Evolutionary conservation across 2,329 filamentous ascomycete genomes (phyloP).

Genomic region (Torrubiella hemipterigena): DNA sequence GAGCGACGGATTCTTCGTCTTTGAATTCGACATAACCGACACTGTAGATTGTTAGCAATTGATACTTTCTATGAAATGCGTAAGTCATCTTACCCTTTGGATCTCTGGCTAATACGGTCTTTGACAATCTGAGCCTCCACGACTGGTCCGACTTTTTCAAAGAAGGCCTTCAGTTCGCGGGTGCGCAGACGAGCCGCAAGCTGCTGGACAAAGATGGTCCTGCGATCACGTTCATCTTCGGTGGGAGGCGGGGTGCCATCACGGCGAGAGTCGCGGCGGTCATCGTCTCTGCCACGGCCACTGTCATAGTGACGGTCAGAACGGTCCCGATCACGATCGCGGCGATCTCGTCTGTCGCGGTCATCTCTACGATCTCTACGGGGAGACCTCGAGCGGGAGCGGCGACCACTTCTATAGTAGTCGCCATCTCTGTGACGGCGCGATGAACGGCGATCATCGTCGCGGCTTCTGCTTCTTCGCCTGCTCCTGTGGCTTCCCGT

Average conservation of each 20-base stretch:
- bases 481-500: slow-evolving; percentile 71
- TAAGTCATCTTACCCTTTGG: slow-evolving; percentile 69
- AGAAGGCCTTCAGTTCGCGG: slow-evolving; percentile 87
- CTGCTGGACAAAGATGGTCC: slow-evolving; percentile 97
- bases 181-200: slow-evolving; percentile 87
- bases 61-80: slow-evolving; percentile 1
- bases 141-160: slow-evolving; percentile 87
- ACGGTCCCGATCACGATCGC: no score
- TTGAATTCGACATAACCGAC: slow-evolving; percentile 99
- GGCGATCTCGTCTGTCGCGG: slow-evolving; percentile 35
- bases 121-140: slow-evolving; percentile 98
- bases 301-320: slow-evolving; percentile 35
- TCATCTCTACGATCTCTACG: slow-evolving; percentile 45
- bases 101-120: slow-evolving; percentile 89
- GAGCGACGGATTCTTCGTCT: slow-evolving; percentile 82
- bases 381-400: slow-evolving; percentile 63
- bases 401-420: slow-evolving; percentile 45
- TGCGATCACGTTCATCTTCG: slow-evolving; percentile 91
- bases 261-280: slow-evolving; percentile 25
- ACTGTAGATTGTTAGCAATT: slow-evolving; percentile 40
- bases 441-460: slow-evolving; percentile 62
- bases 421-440: slow-evolving; percentile 65
- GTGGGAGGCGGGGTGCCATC: slow-evolving; percentile 62
- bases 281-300: slow-evolving; percentile 43
- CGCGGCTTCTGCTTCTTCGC: slow-evolving; percentile 67